Conservation (phyloP, 1,284 basidiomycete genomes). For the Cutaneotrichosporon sp. region DNA sequence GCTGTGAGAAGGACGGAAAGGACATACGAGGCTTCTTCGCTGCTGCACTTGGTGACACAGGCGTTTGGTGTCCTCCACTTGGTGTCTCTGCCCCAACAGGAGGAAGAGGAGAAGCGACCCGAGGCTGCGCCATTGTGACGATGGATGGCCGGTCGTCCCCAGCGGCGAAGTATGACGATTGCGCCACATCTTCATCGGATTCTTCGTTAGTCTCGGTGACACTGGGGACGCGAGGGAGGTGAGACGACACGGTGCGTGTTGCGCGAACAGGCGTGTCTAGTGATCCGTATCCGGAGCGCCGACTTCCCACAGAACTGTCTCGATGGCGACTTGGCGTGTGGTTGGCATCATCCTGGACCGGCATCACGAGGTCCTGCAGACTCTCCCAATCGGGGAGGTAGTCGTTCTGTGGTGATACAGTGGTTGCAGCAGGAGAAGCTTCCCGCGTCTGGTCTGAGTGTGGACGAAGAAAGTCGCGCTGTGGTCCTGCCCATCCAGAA, state of each 20-base stretch:
- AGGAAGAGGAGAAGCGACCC: not conserved
- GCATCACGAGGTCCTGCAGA: constrained; percentile 34
- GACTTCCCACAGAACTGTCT: not conserved
- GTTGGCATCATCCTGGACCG: not conserved
- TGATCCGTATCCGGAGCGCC: not conserved
- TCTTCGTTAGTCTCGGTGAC: constrained; percentile 12
- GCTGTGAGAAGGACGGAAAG: not conserved
- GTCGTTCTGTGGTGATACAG: constrained; percentile 23
- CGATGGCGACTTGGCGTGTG: not conserved
- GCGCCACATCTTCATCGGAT: not conserved
- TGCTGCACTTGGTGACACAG: not conserved
- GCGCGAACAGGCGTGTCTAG: not conserved
- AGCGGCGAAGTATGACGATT: not conserved
- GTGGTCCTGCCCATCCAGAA: not conserved
- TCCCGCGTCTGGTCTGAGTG: constrained; percentile 11
- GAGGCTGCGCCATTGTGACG: not conserved
- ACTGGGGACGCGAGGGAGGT: constrained; percentile 4
- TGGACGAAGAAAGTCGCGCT: not conserved
- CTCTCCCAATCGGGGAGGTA: constrained; percentile 42
- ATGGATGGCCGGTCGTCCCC: not conserved
- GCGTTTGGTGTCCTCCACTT: not conserved
- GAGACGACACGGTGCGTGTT: not conserved
- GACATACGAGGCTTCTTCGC: not conserved
- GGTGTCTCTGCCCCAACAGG: not conserved
- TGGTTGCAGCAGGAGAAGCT: constrained; percentile 7